Base-by-base conservation (phyloP, 2,329 filamentous ascomycete species). In the Paecilomyces niveus region DNA sequence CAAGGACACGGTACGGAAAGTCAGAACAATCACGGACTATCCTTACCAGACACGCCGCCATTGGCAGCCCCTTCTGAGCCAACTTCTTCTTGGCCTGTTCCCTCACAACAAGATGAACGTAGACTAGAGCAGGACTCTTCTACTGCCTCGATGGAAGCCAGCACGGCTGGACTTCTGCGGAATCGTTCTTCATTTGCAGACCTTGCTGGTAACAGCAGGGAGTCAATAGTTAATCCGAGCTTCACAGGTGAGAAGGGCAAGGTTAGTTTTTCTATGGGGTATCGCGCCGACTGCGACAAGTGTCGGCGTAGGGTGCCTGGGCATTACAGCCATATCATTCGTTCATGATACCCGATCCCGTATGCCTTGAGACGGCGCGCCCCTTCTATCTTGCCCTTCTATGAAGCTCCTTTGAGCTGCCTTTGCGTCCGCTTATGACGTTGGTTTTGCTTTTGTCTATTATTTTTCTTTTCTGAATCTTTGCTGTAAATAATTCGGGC, bases 311-410 rank as follows among this genome's bases (percentile, higher is more conserved):
- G 86, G 69, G 87, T 90, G 7, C 89, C 89, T 0, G 89, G 89
- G 1, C 89, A 92, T 70, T 92, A 90, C 69, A 91, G 89, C 68
- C 89, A 92, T 73, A 90, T 92, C 60, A 85, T 90, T 62, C 69
- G 71, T 32, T 52, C 62, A 45, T 75, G 62, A 69, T 35, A 7
- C 32, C 22, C 15, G 24, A 10, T 4, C 10, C 24, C 24, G 13
- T 24, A 52, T 22, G 10, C 4, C 50, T 52, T 21, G 6, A 52
- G 8, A 52, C 4, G 13, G 21, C 4, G 49, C 22, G 8, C 18
- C n/a, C n/a, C 18, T 52, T 24, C 18, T 22, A 22, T 22, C 1
- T 18, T 52, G 6, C 22, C 13, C 21, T 26, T 52, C 50, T 29
- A 13, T 52, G 50, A 18, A 21, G n/a, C 39, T 45, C n/a, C 18